A percentile compares a stretch with the other conserved stretches of the same genome.
These are phyloP conservation scores for Aurantiochytrium sp. DNA, from an alignment of 108 stramenopile genomes.

Conservation along the genomic window DNA sequence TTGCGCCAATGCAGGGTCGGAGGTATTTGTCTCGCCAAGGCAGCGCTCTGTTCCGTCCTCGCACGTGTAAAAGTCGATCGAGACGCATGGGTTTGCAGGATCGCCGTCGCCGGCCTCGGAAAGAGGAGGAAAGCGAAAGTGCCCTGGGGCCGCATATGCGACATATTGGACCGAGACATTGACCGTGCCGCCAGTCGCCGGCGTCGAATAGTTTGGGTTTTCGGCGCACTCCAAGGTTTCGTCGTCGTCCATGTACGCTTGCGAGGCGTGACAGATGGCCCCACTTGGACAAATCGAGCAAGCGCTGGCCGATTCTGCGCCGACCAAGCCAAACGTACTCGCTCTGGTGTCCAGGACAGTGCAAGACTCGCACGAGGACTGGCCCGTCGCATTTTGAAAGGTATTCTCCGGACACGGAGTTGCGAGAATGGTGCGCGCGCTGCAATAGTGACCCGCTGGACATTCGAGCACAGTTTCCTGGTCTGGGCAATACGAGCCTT, in stretches of 20 bases:
- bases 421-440: neutral
- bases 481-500: constrained; percentile 1
- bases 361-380: neutral
- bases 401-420: neutral
- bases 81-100: neutral
- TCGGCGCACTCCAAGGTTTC: neutral
- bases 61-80: neutral
- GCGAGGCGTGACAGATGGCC: neutral
- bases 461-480: neutral
- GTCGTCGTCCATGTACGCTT: neutral
- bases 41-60: neutral
- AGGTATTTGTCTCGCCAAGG: neutral
- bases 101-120: neutral
- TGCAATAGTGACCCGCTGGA: neutral
- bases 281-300: neutral
- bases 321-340: neutral
- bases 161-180: neutral
- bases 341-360: neutral
- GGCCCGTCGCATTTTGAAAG: neutral
- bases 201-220: neutral
- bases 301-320: neutral
- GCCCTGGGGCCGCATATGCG: neutral
- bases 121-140: neutral
- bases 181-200: neutral
- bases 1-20: neutral